A percentile compares a stretch with the other conserved stretches of the same genome.
Evolutionary conservation across 192 early-diverging fungal genomes (phyloP).

Genomic region (Dispira parvispora): DNA sequence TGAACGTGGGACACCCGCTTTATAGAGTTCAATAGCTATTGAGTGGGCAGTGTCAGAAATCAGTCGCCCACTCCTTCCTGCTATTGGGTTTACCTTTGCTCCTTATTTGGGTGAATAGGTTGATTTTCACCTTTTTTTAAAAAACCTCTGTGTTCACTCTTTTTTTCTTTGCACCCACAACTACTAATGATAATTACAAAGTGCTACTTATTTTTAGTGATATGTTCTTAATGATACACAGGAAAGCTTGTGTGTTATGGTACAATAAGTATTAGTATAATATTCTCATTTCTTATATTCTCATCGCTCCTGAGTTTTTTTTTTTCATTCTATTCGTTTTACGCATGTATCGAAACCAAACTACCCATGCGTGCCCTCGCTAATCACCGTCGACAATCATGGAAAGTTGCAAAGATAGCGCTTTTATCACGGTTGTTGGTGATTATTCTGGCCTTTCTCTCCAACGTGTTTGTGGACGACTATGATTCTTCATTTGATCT

Average conservation of each 20-base stretch:
- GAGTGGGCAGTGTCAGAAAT: too few species aligned
- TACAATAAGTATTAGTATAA: too few species aligned
- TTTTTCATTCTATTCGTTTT: too few species aligned
- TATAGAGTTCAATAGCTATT: too few species aligned
- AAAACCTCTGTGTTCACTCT: background rate
- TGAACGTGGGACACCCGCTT: too few species aligned
- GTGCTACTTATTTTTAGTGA: background rate
- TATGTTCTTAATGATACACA: background rate
- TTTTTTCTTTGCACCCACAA: background rate
- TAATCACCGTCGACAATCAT: conserved; percentile 9
- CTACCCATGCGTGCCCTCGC: background rate
- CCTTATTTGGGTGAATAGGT: background rate
- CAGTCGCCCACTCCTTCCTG: too few species aligned
- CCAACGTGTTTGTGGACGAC: conserved; percentile 31
- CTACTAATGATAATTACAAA: background rate
- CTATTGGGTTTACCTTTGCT: background rate
- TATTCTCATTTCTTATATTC: too few species aligned
- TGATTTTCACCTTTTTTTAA: too few species aligned
- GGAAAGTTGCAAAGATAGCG: conserved; percentile 27
- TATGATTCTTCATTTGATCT: conserved; percentile 39
- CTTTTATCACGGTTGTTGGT: conserved; percentile 27
- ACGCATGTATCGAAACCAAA: too few species aligned
- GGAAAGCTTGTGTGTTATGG: too few species aligned
- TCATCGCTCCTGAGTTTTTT: too few species aligned
- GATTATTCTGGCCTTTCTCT: conserved; percentile 25